Base-by-base conservation (phyloP, 2,329 filamentous ascomycete genomes). In the Parastagonospora nodorum region DNA sequence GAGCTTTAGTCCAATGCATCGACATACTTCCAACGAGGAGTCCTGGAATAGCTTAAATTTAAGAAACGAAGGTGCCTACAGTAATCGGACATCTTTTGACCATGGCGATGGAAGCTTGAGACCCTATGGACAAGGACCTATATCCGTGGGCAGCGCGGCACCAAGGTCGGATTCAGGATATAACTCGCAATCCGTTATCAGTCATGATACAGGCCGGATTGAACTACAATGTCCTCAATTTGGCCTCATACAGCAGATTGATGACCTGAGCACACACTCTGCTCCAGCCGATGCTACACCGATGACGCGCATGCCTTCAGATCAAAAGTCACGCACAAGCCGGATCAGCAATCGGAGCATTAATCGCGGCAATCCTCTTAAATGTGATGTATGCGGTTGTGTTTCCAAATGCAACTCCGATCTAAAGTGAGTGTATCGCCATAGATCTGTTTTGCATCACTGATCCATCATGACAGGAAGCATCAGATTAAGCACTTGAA, bases 401-500 rank as follows among this genome's bases (percentile, higher is more conserved):
- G 28, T 59, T 1, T 65, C 59, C 1, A 75, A 69, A 32, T 74
- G 71, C 49, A 59, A 61, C 6, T 75, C 73, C 10, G 73, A 74
- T 42, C 56, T 60, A 47, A 75, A 69, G 73, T 75, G 51, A 31
- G 72, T 70, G 28, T 35, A 2, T 10, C 9, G 8, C 5, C 10
- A 15, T 12, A 33, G 4, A 35, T 31, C n/a, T 2, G 9, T 16
- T 5, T 41, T 12, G 15, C 2, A 2, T 14, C 19, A 42, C 63
- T 69, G 40, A 69, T 35, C 19, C 10, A 10, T 4, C 0, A n/a
- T 28, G 15, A 12, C 51, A 95, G 91, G 51, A 96, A 95, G 72
- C 90, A 95, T 63, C 73, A 79, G 39, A 79, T 86, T 15, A 85
- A 86, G 42, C 90, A 96, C 69, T 78, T 75, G 1, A 92, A 88